These are phyloP conservation scores for Hypoxylon perforatum DNA, from an alignment of 495 filamentous ascomycete species.

Conservation along the genomic window DNA sequence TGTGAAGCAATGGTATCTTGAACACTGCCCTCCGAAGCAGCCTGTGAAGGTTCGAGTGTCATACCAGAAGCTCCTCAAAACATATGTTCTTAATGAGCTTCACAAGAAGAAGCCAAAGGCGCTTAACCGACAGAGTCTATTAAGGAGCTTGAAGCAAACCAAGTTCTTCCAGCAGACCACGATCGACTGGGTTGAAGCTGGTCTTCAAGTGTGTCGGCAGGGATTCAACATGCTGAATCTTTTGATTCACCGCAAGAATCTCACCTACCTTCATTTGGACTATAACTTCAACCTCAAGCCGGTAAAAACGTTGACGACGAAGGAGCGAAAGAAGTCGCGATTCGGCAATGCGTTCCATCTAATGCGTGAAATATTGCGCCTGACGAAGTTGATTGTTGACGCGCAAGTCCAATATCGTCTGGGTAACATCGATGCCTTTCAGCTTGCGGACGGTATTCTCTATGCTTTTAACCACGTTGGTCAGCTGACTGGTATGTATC, in stretches of 20 bases:
- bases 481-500: slow-evolving; percentile 99
- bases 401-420: slow-evolving; percentile 98
- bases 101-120: slow-evolving; percentile 96
- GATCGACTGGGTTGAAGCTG: slow-evolving; percentile 99
- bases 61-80: slow-evolving; percentile 98
- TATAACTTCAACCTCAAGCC: slow-evolving; percentile 99
- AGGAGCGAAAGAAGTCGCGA: slow-evolving; percentile 99
- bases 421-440: slow-evolving; percentile 99
- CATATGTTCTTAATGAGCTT: slow-evolving; percentile 94
- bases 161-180: slow-evolving; percentile 99
- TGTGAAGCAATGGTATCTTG: slow-evolving; percentile 98
- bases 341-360: slow-evolving; percentile 99
- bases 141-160: slow-evolving; percentile 89
- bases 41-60: slow-evolving; percentile 99
- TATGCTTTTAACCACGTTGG: slow-evolving; percentile 99
- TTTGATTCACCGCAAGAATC: slow-evolving; percentile 96
- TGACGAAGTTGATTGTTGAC: slow-evolving; percentile 98
- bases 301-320: slow-evolving; percentile 97
- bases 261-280: slow-evolving; percentile 98
- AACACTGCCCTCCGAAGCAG: slow-evolving; percentile 89
- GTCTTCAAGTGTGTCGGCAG: slow-evolving; percentile 96
- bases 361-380: slow-evolving; percentile 97
- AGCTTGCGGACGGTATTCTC: slow-evolving; percentile 96
- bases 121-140: slow-evolving; percentile 91
- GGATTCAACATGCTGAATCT: slow-evolving; percentile 99